Percentiles rank a stretch among this genome's conserved stretches.
These are phyloP conservation scores for Xylaria cubensis DNA, from an alignment of 495 filamentous ascomycete species.

Conservation along the genomic window DNA sequence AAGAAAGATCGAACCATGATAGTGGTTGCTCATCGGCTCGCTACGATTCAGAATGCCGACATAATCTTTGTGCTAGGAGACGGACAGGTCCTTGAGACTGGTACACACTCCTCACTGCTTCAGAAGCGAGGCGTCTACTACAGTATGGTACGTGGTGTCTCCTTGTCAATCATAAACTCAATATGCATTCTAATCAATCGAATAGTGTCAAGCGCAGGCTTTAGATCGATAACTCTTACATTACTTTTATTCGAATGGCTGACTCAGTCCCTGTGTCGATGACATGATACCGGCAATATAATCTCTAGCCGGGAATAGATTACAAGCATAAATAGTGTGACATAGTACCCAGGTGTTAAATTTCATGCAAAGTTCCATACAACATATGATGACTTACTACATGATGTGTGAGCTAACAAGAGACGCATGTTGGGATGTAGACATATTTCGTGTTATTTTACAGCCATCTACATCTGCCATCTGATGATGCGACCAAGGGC, in stretches of 20 bases:
- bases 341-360: not conserved
- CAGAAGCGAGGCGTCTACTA: slow-evolving; percentile 60
- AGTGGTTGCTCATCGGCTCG: slow-evolving; percentile 72
- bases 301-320: not conserved
- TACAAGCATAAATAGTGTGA: not conserved
- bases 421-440: too few relatives aligned
- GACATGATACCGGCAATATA: not conserved
- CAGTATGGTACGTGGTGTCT: slow-evolving; percentile 52
- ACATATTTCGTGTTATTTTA: too few relatives aligned
- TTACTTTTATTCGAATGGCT: slow-evolving; percentile 1
- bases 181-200: slow-evolving; percentile 14
- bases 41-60: slow-evolving; percentile 65
- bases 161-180: slow-evolving; percentile 5
- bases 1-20: slow-evolving; percentile 72
- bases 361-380: not conserved
- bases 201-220: slow-evolving; percentile 57
- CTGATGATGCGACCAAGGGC: too few relatives aligned
- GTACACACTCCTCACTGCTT: slow-evolving; percentile 57
- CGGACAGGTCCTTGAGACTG: slow-evolving; percentile 59
- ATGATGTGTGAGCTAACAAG: not conserved
- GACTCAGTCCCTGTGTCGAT: not conserved
- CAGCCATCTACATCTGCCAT: too few relatives aligned
- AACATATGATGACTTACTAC: not conserved
- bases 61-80: slow-evolving; percentile 63
- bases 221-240: slow-evolving; percentile 47